Conservation (phyloP, 495 filamentous ascomycete species). For the Lepidopterella palustris region DNA sequence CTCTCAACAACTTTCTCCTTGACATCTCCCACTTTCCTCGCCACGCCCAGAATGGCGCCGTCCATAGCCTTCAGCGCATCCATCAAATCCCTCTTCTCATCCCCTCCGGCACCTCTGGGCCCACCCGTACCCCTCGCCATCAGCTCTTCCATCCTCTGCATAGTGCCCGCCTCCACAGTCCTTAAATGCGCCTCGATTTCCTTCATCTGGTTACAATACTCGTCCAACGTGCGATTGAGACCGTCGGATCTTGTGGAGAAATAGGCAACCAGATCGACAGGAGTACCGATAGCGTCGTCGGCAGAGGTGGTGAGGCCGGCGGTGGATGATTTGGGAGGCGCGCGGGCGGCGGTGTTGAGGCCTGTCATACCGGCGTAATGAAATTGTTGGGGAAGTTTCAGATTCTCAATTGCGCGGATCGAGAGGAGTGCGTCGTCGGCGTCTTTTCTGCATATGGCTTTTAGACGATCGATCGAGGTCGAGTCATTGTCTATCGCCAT, state of each 20-base stretch:
- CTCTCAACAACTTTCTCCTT: slow-evolving; percentile 63
- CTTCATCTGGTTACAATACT: slow-evolving; percentile 60
- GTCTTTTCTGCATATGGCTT: slow-evolving; percentile 57
- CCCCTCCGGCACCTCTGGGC: slow-evolving; percentile 40
- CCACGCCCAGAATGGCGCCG: slow-evolving; percentile 68
- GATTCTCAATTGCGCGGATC: slow-evolving; percentile 54
- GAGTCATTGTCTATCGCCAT: slow-evolving; percentile 66
- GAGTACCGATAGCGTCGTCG: slow-evolving; percentile 50
- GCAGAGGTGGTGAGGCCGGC: slow-evolving; percentile 28
- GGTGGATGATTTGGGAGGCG: background rate
- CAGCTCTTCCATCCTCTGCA: slow-evolving; percentile 64
- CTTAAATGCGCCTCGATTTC: slow-evolving; percentile 81
- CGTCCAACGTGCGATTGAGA: slow-evolving; percentile 58
- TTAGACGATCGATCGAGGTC: slow-evolving; percentile 59
- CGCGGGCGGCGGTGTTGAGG: slow-evolving; percentile 7
- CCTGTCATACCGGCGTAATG: slow-evolving; percentile 39
- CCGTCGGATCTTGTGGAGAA: slow-evolving; percentile 68
- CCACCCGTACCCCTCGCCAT: slow-evolving; percentile 49
- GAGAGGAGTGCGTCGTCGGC: slow-evolving; percentile 63
- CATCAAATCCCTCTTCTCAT: slow-evolving; percentile 52
- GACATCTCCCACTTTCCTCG: slow-evolving; percentile 58
- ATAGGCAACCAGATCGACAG: slow-evolving; percentile 59
- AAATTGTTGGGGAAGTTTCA: slow-evolving; percentile 53
- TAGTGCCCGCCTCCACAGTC: slow-evolving; percentile 62
- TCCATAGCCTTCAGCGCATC: slow-evolving; percentile 71